Percentiles rank a stretch among this genome's conserved stretches.
phyloP scores from a whole-genome alignment of 129 eudicot genomes.

The Lonicera japonica region DNA sequence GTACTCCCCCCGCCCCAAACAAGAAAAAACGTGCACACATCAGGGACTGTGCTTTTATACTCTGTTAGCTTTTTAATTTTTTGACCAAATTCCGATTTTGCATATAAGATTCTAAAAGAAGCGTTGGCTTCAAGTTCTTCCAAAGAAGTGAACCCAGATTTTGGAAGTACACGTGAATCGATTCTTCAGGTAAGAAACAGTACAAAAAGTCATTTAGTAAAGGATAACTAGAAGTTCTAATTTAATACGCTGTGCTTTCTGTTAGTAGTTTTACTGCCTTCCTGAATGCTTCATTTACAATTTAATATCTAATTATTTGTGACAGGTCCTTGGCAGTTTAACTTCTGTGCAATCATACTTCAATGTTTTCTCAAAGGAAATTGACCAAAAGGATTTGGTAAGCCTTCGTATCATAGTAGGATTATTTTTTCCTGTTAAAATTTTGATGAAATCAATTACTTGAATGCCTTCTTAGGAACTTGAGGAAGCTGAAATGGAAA shows the following conservation, averaged over 20 bases:
- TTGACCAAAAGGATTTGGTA: constrained; percentile 64
- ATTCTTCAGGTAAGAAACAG: constrained; percentile 63
- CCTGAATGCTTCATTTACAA: neutral
- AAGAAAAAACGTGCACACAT: neutral
- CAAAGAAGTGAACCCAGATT: constrained; percentile 49
- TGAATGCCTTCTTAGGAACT: constrained; percentile 50
- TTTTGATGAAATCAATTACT: constrained; percentile 7
- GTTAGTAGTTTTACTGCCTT: too few relatives aligned
- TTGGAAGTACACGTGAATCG: constrained; percentile 73
- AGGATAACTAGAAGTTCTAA: too few relatives aligned
- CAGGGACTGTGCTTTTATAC: neutral
- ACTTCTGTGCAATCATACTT: constrained; percentile 76
- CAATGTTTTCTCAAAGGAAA: constrained; percentile 61
- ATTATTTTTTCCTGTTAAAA: neutral
- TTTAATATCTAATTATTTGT: constrained; percentile 14
- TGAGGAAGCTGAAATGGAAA: constrained; percentile 88
- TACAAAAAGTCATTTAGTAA: neutral
- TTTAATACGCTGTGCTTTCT: too few relatives aligned
- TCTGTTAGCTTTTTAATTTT: neutral
- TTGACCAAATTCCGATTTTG: constrained; percentile 1
- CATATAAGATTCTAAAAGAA: constrained; percentile 48
- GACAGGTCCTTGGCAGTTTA: constrained; percentile 79
- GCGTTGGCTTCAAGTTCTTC: constrained; percentile 51
- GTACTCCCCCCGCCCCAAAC: too few relatives aligned
- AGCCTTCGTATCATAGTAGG: constrained; percentile 12